Evolutionary conservation across 306 rosid species (phyloP), one percentile per base, ranked within the genome.

Genomic region (Cyamopsis tetragonoloba): DNA sequence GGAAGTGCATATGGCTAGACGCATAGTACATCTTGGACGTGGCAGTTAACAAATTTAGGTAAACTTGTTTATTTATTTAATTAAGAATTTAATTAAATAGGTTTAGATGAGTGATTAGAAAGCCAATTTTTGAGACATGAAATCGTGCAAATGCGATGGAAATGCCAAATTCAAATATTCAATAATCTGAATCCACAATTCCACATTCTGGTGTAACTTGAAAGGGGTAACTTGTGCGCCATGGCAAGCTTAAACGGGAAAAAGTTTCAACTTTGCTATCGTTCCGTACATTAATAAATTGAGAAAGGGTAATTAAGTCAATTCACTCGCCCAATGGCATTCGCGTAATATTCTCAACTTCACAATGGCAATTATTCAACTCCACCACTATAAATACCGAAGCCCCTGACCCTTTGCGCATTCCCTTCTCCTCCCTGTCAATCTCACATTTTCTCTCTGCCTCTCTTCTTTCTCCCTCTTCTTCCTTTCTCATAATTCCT

Each of bases 311-410:
- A 32, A 0, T 43, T 2, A 0, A 10, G 88, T 77, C 68, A 74
- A 54, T 73, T n/a, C 18, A 0, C 0, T 0, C 0, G 1, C 0
- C 0, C 7, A 2, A 8, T 70, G 77, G 75, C 24, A 61, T 6
- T 26, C 0, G 2, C 7, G 88, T 77, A 77, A 83, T 73, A 53
- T 4, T 0, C 0, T 0, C 0, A 2, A 54, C 0, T 12, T 19
- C 20, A 1, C 4, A 43, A 67, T 81, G 79, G 72, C 42, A 42
- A 63, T 39, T 26, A 10, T 5, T 0, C 5, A 74, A 38, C 5
- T 7, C 5, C 0, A 2, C 26, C 22, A 3, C 56, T 80, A 83
- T 83, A 83, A 83, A 83, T 83, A 80, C 0, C 11, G 42, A 53
- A 3, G 15, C 6, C 44, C 64, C 46, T 46, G 0, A 22, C 3